phyloP scores from a whole-genome alignment of 306 rosid genomes.

The Malus orientalis region DNA sequence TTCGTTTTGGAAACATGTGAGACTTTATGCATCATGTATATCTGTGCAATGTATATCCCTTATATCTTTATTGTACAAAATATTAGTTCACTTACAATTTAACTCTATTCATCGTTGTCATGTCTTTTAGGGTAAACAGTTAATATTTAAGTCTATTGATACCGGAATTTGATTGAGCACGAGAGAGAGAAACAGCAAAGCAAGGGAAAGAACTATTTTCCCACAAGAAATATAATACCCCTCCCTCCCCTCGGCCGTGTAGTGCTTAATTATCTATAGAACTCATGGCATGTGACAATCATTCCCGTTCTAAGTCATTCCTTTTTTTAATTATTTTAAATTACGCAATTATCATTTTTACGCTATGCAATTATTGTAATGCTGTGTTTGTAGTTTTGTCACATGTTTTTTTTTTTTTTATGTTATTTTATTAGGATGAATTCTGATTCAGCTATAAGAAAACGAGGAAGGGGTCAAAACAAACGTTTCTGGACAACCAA shows the following conservation, averaged over 20 bases:
- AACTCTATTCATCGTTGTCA: not conserved
- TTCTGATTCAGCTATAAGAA: not conserved
- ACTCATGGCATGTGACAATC: not conserved
- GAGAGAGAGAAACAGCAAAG: slow-evolving; percentile 65
- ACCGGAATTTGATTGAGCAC: slow-evolving; percentile 47
- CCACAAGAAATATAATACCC: slow-evolving; percentile 49
- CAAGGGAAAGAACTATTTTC: slow-evolving; percentile 67
- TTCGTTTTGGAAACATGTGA: not conserved
- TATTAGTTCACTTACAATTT: not conserved
- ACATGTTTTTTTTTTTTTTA: not conserved
- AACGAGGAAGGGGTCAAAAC: slow-evolving; percentile 9
- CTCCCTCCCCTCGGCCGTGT: not conserved
- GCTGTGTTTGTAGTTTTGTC: not conserved
- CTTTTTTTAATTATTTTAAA: not conserved
- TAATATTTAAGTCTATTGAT: slow-evolving; percentile 41
- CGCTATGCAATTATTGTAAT: not conserved
- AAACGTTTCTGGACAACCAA: slow-evolving; percentile 8
- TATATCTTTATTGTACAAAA: slow-evolving; percentile 3
- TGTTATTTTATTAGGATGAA: not conserved
- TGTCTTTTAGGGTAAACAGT: slow-evolving; percentile 42
- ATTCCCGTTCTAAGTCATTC: not conserved
- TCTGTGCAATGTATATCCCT: not conserved
- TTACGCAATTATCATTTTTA: not conserved
- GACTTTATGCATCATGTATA: not conserved
- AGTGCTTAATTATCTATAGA: not conserved